Percentiles rank a stretch among this genome's conserved stretches.
Evolutionary conservation across 1,284 basidiomycete species (phyloP).

Genomic region (Schizophyllum amplum): DNA sequence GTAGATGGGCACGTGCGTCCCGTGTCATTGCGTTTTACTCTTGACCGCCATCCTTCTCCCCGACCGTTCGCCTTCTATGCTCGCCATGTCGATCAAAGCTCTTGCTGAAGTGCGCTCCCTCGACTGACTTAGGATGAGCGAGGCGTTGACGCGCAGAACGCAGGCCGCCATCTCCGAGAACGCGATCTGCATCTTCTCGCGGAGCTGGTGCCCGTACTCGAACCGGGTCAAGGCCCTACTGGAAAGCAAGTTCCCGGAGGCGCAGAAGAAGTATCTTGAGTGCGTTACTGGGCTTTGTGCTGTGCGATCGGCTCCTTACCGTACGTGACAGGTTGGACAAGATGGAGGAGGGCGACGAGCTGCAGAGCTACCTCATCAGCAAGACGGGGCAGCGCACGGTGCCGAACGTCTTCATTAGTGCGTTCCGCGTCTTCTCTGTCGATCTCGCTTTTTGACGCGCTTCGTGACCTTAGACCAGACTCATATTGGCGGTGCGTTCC

Average conservation of each 20-base stretch:
- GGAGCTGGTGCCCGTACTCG: constrained; percentile 47
- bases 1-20: not conserved
- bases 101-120: not conserved
- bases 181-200: constrained; percentile 53
- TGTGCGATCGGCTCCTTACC: not conserved
- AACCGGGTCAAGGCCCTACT: constrained; percentile 38
- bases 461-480: constrained; percentile 6
- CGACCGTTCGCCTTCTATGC: not conserved
- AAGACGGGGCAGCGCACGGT: constrained; percentile 44
- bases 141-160: not conserved
- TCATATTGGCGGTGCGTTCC: constrained; percentile 9
- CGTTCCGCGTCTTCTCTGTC: constrained; percentile 13
- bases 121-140: not conserved
- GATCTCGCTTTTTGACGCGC: not conserved
- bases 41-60: not conserved
- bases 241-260: constrained; percentile 26
- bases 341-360: constrained; percentile 34
- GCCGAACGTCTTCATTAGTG: constrained; percentile 50
- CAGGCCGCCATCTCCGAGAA: constrained; percentile 37
- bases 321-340: constrained; percentile 12
- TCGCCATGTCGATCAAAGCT: not conserved
- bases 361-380: constrained; percentile 37
- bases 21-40: not conserved
- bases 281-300: constrained; percentile 20
- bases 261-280: constrained; percentile 39